Percentiles rank a stretch among this genome's conserved stretches.
Conservation (phyloP, 345 rosid genomes). For the Ceriops decandra region DNA sequence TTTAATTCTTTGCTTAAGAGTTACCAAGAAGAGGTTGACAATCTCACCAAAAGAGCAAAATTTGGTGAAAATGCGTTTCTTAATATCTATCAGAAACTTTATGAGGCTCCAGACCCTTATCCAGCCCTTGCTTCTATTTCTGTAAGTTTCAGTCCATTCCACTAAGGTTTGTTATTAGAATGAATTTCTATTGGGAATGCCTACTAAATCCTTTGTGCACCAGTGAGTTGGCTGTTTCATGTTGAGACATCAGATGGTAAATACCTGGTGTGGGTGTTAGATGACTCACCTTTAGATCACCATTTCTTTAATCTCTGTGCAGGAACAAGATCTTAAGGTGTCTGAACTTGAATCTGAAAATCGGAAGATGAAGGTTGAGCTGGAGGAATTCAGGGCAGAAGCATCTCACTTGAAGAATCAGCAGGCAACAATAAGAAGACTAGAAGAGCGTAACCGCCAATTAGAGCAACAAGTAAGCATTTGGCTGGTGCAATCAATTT, state of each 20-base stretch:
- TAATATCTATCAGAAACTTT: conserved; percentile 92
- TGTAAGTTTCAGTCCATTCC: conserved; percentile 49
- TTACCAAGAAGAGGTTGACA: conserved; percentile 99
- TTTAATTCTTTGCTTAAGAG: conserved; percentile 92
- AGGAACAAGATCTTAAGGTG: conserved; percentile 90
- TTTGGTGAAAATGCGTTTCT: conserved; percentile 97
- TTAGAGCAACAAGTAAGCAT: conserved; percentile 86
- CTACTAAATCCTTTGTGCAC: not conserved
- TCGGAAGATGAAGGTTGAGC: conserved; percentile 95
- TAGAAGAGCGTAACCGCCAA: conserved; percentile 96
- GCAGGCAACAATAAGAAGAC: conserved; percentile 97
- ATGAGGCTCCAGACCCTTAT: conserved; percentile 99
- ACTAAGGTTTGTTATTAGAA: not conserved
- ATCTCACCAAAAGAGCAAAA: conserved; percentile 97
- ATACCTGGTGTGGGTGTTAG: not conserved
- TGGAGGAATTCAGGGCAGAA: conserved; percentile 91
- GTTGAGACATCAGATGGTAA: not conserved
- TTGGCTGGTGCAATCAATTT: not conserved
- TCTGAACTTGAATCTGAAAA: conserved; percentile 89
- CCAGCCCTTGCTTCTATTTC: conserved; percentile 90
- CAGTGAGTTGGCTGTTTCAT: not conserved
- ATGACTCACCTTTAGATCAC: not conserved
- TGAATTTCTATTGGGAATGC: not conserved
- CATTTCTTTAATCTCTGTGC: conserved; percentile 20
- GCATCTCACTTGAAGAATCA: conserved; percentile 96